Evolutionary conservation across 108 stramenopile genomes (phyloP), one percentile per base, ranked within the genome.

Genomic region (Chaetoceros muelleri): DNA sequence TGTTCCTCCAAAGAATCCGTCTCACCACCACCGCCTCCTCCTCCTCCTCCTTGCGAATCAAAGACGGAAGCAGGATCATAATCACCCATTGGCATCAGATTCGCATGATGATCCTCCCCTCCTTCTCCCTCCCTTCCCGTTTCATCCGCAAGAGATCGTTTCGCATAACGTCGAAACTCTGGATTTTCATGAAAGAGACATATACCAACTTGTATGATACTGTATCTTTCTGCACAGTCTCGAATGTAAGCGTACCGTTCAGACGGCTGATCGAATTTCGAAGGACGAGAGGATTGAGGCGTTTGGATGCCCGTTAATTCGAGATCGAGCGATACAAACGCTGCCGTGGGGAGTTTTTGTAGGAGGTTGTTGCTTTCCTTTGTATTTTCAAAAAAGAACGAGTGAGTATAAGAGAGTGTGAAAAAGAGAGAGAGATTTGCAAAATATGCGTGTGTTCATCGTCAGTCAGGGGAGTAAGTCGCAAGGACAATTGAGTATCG

Each of bases 291-390:
- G 44, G 8, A 18, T 30, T 25, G 44, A 24, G 77, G 80, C 3
- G 82, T n/a, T 1, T 28, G 53, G 28, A 90, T 90, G 7, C 89
- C 89, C 1, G 82, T 90, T 83, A 90, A 84, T 71, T 90, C 89
- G 48, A 83, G 81, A 55, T 90, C 85, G 30, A 90, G 79, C 16
- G 85, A 68, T 18, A 85, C 58, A 62, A 61, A 90, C 20, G 89
- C 66, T 30, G 89, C 76, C 17, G 65, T 63, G 26, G 82, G 83
- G 3, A 90, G 67, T 53, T 80, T 73, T 24, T 58, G 26, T 16
- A 90, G 69, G 24, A 85, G 73, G 46, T 90, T 83, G 58, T 81
- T 75, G 55, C 67, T 72, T 74, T 74, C 67, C 63, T 81, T 23
- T 2, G 3, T 21, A 13, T 13, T 44, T 49, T 53, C 7, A 8